Percentiles rank a stretch among this genome's conserved stretches.
Evolutionary conservation across 192 early-diverging fungal genomes (phyloP).

Genomic region (Rhizoclosmatium globosum): DNA sequence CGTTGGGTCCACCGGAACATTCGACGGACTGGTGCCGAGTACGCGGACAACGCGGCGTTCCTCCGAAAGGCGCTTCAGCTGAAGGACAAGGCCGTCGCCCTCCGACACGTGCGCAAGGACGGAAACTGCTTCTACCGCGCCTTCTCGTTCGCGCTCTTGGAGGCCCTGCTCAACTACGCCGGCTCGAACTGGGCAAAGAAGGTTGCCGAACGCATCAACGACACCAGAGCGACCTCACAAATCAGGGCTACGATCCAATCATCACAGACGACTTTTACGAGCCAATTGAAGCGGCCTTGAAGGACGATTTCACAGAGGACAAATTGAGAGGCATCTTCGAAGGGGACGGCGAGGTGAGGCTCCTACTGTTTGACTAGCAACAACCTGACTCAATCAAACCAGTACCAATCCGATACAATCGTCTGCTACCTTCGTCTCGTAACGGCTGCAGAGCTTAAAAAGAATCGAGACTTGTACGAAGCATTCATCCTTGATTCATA

Average conservation of each 20-base stretch:
- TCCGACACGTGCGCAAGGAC: constrained; percentile 42
- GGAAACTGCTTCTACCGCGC: constrained; percentile 71
- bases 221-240: constrained; percentile 36
- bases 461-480: constrained; percentile 64
- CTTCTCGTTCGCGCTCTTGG: constrained; percentile 54
- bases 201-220: constrained; percentile 19
- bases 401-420: constrained; percentile 55
- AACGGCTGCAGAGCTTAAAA: constrained; percentile 59
- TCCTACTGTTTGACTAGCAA: not conserved
- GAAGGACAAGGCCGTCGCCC: not conserved
- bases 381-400: not conserved
- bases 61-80: constrained; percentile 6
- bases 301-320: not conserved
- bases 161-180: constrained; percentile 34
- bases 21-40: constrained; percentile 44
- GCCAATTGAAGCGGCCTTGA: constrained; percentile 47
- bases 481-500: constrained; percentile 60
- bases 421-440: constrained; percentile 60
- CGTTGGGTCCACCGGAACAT: constrained; percentile 37
- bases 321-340: constrained; percentile 47
- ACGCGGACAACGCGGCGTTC: not conserved
- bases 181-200: constrained; percentile 35
- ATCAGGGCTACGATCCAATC: constrained; percentile 53
- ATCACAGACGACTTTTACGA: constrained; percentile 62
- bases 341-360: constrained; percentile 30